Percentiles rank a stretch among this genome's conserved stretches.
phyloP scores from a whole-genome alignment of 1,284 basidiomycete species.

The Taiwanofungus camphoratus region DNA sequence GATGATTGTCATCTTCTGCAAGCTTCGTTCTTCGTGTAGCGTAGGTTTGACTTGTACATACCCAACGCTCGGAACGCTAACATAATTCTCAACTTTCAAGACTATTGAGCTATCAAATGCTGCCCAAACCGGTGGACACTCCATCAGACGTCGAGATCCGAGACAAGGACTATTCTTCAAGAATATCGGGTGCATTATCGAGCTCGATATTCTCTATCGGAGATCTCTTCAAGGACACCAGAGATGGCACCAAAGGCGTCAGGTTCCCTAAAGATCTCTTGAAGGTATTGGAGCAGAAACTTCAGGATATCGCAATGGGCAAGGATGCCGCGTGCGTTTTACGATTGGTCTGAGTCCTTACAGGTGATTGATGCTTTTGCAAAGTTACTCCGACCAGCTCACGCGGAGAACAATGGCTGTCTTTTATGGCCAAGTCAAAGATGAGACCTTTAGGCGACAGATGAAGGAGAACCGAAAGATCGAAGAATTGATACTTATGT shows the following conservation, averaged over 20 bases:
- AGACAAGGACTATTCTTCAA: constrained; percentile 57
- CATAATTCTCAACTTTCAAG: constrained; percentile 30
- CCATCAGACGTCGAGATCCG: constrained; percentile 38
- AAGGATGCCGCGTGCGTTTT: constrained; percentile 74
- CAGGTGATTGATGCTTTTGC: constrained; percentile 2
- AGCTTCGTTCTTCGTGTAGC: constrained; percentile 76
- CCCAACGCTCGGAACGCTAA: constrained; percentile 13
- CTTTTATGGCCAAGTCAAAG: constrained; percentile 86
- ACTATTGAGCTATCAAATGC: constrained; percentile 62
- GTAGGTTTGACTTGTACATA: constrained; percentile 38
- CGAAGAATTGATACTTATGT: constrained; percentile 94
- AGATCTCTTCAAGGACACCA: constrained; percentile 76
- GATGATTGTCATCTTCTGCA: constrained; percentile 6
- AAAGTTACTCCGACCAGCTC: constrained; percentile 81
- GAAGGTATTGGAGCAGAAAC: constrained; percentile 80
- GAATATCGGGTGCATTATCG: constrained; percentile 65
- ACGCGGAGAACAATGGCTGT: constrained; percentile 84
- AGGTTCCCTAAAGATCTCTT: constrained; percentile 91
- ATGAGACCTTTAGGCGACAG: constrained; percentile 78
- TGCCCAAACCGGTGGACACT: constrained; percentile 48
- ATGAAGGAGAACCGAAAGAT: constrained; percentile 96
- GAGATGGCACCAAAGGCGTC: constrained; percentile 74
- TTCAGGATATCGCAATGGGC: constrained; percentile 90
- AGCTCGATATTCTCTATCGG: constrained; percentile 71
- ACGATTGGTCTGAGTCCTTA: background rate